These are phyloP conservation scores for Byssochlamys sp. DNA, from an alignment of 2,329 filamentous ascomycete genomes.

Conservation along the genomic window DNA sequence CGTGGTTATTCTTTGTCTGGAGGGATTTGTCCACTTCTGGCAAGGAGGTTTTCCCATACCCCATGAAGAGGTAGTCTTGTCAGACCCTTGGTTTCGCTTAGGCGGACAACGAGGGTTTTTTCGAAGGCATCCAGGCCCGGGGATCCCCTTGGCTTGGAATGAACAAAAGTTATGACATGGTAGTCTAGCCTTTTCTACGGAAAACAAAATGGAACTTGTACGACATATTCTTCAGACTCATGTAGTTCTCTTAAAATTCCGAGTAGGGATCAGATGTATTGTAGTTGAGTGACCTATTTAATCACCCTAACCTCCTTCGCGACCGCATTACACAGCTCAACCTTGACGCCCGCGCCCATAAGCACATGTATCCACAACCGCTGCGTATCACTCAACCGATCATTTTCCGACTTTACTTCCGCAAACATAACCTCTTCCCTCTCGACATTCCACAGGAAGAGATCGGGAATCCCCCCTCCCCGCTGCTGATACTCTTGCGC, in stretches of 20 bases:
- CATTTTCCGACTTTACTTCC: slow-evolving; percentile 76
- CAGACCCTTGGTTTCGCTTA: neutral
- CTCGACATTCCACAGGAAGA: slow-evolving; percentile 70
- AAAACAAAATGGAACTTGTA: slow-evolving; percentile 18
- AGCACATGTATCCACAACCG: slow-evolving; percentile 94
- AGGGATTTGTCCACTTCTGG: slow-evolving; percentile 13
- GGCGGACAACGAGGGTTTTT: neutral
- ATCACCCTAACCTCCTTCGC: slow-evolving; percentile 43
- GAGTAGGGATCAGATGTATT: neutral
- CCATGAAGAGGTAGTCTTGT: neutral
- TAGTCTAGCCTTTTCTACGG: neutral
- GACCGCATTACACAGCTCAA: slow-evolving; percentile 66
- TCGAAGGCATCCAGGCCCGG: neutral
- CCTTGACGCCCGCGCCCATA: slow-evolving; percentile 69
- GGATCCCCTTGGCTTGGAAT: neutral
- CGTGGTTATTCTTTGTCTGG: slow-evolving; percentile 6
- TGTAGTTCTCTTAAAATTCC: neutral
- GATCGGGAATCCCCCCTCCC: slow-evolving; percentile 79
- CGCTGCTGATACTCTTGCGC: slow-evolving; percentile 86
- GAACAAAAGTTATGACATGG: neutral
- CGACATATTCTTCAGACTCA: slow-evolving; percentile 34
- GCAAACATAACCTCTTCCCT: slow-evolving; percentile 61
- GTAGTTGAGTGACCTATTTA: neutral
- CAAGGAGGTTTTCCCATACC: slow-evolving; percentile 6
- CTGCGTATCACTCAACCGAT: slow-evolving; percentile 90